Base-by-base conservation (phyloP, 495 filamentous ascomycete species). In the Aspergillus olivimuriae region DNA sequence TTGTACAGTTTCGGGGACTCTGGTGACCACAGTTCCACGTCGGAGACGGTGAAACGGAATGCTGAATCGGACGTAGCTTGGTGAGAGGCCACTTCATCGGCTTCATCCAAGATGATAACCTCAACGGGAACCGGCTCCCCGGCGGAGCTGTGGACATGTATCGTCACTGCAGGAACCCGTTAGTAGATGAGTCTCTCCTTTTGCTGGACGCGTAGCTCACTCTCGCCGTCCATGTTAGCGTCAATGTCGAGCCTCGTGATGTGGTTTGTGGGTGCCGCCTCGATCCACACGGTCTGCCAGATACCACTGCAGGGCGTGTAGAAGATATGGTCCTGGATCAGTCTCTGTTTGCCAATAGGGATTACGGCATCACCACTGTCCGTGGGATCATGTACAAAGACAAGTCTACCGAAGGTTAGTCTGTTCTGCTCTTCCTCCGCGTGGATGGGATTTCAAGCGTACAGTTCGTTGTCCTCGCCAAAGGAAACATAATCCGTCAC, bases 201-300 rank as follows among this genome's bases (percentile, higher is more conserved):
- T n/a, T 34, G 32, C 15, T 12, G 15, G n/a, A 32, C 24, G n/a
- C n/a, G n/a, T n/a, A 26, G 12, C 64, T 56, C 55, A 80, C 80
- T 72, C 52, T 70, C 53, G 19, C 82, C 82, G 14, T 82, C 37
- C 76, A 80, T 81, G 47, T 76, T 72, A 5, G 72, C 79, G 3
- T 65, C 52, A 1, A 84, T 37, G 30, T 83, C 74, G 15, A 84
- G 59, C 19, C 68, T 55, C 0, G 69, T 72, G 39, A 84, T 73
- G 52, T 81, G 63, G 40, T 72, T 69, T 1, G 59, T 44, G 0
- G 80, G 78, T 0, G 73, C 79, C 11, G 73, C 62, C 51, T 86
- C 82, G 1, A 84, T 61, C 81, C 81, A 86, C 1, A 84, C 80
- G 17, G 63, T 74, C 52, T 84, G 81, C 82, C 82, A 86, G 36